These are phyloP conservation scores for Circinella minor DNA, from an alignment of 371 early-diverging fungal genomes.

Conservation along the genomic window DNA sequence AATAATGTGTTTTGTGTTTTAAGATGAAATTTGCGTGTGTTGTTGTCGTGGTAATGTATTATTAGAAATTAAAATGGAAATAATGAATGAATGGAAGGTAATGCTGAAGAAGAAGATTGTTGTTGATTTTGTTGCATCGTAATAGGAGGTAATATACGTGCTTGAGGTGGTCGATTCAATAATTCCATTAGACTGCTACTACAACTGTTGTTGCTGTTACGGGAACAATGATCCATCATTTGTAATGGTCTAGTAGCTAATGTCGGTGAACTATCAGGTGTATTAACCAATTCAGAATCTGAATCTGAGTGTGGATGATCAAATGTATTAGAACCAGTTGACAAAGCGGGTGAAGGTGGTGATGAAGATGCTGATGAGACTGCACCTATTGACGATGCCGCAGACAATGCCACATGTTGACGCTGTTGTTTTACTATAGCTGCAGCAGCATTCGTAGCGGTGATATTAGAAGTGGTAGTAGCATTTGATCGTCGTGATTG, in stretches of 20 bases:
- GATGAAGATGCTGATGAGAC: conserved; percentile 22
- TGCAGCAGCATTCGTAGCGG: no score
- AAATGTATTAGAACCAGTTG: conserved; percentile 22
- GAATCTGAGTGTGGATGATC: conserved; percentile 43
- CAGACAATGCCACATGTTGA: conserved; percentile 14
- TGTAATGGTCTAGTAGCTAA: conserved; percentile 30
- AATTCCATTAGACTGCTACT: conserved; percentile 38
- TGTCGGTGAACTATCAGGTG: conserved; percentile 50
- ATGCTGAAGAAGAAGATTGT: conserved; percentile 8
- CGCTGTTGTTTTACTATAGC: not conserved
- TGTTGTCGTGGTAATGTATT: no score
- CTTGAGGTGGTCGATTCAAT: conserved; percentile 46
- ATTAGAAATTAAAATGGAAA: conserved; percentile 19
- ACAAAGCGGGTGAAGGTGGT: conserved; percentile 57
- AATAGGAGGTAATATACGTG: conserved; percentile 50
- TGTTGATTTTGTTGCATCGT: conserved; percentile 17
- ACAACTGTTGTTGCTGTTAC: not conserved
- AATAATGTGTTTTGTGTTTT: not conserved
- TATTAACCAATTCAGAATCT: conserved; percentile 43
- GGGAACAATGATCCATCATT: conserved; percentile 17
- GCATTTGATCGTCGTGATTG: conserved; percentile 3
- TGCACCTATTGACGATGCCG: not conserved
- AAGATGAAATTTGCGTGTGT: no score
- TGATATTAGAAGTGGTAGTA: no score
- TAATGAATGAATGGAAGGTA: conserved; percentile 34